Base-by-base conservation (phyloP, 306 rosid species). In the Sicyos baderoa region DNA sequence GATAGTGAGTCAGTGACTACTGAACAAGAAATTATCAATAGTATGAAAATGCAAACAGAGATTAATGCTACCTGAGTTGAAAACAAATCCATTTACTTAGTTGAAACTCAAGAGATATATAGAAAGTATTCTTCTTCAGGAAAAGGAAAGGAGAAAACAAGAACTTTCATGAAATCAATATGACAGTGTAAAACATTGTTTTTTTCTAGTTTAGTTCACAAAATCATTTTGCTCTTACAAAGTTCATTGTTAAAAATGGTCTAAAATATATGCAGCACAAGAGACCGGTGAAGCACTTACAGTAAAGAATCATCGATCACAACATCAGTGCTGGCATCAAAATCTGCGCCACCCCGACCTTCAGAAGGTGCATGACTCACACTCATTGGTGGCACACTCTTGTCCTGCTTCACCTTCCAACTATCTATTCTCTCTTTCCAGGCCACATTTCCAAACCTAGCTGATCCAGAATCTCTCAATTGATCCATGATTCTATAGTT, bases 401-500 rank as follows among this genome's bases (percentile, higher is more conserved):
- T 94, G 52, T 94, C 97, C 75, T 94, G 97, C 83, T 86, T 94
- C 96, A 94, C 87, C 86, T 90, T 94, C 99, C 97, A 94, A 60
- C 99, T 97, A 85, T 94, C 99, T 61, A 94, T 95, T 82, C 97
- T 94, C 88, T 94, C 97, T 80, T 88, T 94, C 99, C 99, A 94
- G 22, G 99, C 99, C 23, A 94, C 99, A 79, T 87, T 88, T 40
- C 97, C 99, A 73, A 88, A 64, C 72, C 97, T 95, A 2, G 91
- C 61, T 2, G 83, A 78, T 53, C 87, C 85, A 71, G 79, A 79
- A 62, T 84, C 86, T 66, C 88, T 85, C 48, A 68, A 79, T 42
- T 86, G 84, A 76, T 93, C 96, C 76, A 71, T 83, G 55, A 68
- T 88, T 83, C 98, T 86, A 77, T 88, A 77, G 80, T 93, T 88